Evolutionary conservation across 2,329 filamentous ascomycete genomes (phyloP), one percentile per base, ranked within the genome.

Genomic region (Ophiocordyceps camponoti-saundersi): DNA sequence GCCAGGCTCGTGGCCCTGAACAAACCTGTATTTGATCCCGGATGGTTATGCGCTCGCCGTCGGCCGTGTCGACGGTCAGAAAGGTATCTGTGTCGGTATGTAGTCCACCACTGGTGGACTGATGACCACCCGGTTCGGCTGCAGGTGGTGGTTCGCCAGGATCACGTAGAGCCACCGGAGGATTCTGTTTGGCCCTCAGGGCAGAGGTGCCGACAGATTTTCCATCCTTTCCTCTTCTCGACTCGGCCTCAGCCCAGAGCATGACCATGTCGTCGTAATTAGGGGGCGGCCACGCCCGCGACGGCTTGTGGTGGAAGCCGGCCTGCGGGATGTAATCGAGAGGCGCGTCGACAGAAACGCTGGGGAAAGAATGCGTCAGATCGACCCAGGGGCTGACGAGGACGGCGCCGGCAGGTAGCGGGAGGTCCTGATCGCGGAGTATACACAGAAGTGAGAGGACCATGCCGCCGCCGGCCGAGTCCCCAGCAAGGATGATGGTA

Each of bases 331-430:
- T 90, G 55, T 95, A 96, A 59, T 98, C 92, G 45, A 86, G 64
- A 1, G 77, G 75, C 45, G 77, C 79, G 40, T 87, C 77, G 6
- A 71, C 75, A 2, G 77, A 74, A n/a, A 95, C 75, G 53, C 89
- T 95, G 0, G 92, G 92, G 52, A 96, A 96, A 0, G 89, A 95
- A 60, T 96, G 90, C 0, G 87, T 94, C 46, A 96, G 67, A 60
- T 98, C 92, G 10, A 90, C 88, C 92, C 92, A 98, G 1, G 92
- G 92, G 45, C 87, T 95, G 46, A 96, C 85, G 40, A 96, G 69
- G 42, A 96, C 80, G 5, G 84, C 89, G 1, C 92, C 92, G 2
- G 92, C 89, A 1, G 92, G 92, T 23, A 95, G 63, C 6, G 90
- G 84, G 15, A 95, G 69, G 0, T 80, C 82, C 59, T 84, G 82